Evolutionary conservation across 116 monocot species (phyloP).

Genomic region (Papilionanthe hybrid): DNA sequence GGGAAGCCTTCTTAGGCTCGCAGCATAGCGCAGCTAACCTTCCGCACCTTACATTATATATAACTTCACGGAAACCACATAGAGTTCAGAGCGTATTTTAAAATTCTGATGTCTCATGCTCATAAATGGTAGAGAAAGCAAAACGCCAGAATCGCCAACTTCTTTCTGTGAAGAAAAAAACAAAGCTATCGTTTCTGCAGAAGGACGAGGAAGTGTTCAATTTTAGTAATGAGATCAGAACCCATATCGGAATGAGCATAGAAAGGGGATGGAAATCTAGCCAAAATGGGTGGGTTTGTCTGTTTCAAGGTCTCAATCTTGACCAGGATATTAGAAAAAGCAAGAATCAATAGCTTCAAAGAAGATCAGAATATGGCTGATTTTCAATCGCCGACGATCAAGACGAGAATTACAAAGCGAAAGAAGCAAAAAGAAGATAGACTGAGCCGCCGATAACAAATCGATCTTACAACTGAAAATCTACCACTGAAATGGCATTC

Average conservation of each 20-base stretch:
- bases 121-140: background rate
- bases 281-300: background rate
- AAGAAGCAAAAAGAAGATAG: background rate
- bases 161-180: background rate
- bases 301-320: background rate
- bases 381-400: background rate
- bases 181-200: background rate
- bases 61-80: background rate
- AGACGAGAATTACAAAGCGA: background rate
- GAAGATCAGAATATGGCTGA: background rate
- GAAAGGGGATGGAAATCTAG: background rate
- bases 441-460: background rate
- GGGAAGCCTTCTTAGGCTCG: background rate
- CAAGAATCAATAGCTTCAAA: background rate
- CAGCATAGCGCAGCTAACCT: background rate
- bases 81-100: background rate
- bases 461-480: too few relatives aligned
- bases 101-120: background rate
- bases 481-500: background rate
- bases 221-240: background rate
- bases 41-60: background rate
- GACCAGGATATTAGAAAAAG: background rate
- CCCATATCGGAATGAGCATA: too few relatives aligned
- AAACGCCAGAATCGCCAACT: background rate
- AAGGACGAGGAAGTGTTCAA: background rate